These are phyloP conservation scores for Ophiostoma triangulosporum DNA, from an alignment of 2,329 filamentous ascomycete genomes.

Conservation along the genomic window DNA sequence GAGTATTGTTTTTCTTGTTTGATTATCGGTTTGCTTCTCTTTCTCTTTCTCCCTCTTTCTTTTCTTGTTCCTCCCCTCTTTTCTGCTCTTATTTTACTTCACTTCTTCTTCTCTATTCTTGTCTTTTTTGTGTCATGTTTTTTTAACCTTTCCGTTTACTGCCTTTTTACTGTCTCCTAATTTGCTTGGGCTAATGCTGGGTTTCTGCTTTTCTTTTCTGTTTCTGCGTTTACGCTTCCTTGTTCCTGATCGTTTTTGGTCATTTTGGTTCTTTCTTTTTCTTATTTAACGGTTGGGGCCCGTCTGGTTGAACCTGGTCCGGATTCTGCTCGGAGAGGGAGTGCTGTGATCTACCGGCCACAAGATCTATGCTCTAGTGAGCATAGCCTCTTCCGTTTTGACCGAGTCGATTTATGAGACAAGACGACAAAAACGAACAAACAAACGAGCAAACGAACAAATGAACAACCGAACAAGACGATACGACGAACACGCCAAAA, in stretches of 20 bases:
- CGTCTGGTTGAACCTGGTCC: background rate
- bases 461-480: slow-evolving; percentile 3
- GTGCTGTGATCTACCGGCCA: no score
- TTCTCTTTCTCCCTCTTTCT: background rate
- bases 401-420: background rate
- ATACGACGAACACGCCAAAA: slow-evolving; percentile 6
- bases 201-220: background rate
- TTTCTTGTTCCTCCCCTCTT: background rate
- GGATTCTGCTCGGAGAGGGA: no score
- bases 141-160: background rate
- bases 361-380: background rate
- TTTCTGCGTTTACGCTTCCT: background rate
- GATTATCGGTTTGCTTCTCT: background rate
- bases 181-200: background rate
- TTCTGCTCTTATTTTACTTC: background rate
- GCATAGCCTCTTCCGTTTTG: background rate
- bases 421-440: slow-evolving; percentile 2
- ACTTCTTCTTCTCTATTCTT: background rate
- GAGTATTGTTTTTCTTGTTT: background rate
- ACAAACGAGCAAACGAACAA: background rate
- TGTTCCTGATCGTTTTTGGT: background rate
- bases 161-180: background rate
- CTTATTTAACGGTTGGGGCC: background rate
- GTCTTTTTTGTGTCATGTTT: background rate
- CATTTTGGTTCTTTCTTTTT: background rate